Evolutionary conservation across 1,139 yeast genomes (phyloP).

Genomic region (Geotrichum aggregatum): DNA sequence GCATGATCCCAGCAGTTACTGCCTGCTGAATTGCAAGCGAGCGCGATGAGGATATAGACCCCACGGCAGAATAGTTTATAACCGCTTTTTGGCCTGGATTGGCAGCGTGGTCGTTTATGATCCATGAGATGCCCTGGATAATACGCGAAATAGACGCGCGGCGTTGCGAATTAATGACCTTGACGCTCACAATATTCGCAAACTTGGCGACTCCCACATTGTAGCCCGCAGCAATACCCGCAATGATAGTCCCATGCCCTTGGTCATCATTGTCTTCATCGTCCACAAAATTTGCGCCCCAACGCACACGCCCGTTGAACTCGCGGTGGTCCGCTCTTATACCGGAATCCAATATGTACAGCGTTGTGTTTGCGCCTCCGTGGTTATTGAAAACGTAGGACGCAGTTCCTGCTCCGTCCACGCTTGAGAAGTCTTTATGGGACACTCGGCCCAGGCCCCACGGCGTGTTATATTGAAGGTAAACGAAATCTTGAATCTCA

Average conservation of each 20-base stretch:
- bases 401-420: conserved; percentile 15
- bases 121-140: conserved; percentile 34
- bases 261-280: conserved; percentile 38
- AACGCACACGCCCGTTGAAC: conserved; percentile 47
- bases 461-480: conserved; percentile 35
- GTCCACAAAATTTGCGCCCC: conserved; percentile 37
- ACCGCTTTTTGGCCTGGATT: conserved; percentile 79
- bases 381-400: conserved; percentile 46
- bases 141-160: conserved; percentile 36
- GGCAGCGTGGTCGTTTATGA: conserved; percentile 51
- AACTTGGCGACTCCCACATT: conserved; percentile 45
- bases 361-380: conserved; percentile 52
- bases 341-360: conserved; percentile 53
- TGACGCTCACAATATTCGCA: conserved; percentile 43
- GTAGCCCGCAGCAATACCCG: conserved; percentile 45
- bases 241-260: conserved; percentile 47
- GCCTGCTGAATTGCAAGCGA: conserved; percentile 84
- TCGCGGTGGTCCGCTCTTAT: conserved; percentile 47
- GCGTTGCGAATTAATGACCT: conserved; percentile 39
- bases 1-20: conserved; percentile 71
- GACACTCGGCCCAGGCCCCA: conserved; percentile 60
- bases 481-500: conserved; percentile 19
- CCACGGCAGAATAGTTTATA: conserved; percentile 88
- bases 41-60: conserved; percentile 77
- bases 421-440: conserved; percentile 26